Evolutionary conservation across 345 rosid species (phyloP).

Genomic region (Gynandropsis gynandra): DNA sequence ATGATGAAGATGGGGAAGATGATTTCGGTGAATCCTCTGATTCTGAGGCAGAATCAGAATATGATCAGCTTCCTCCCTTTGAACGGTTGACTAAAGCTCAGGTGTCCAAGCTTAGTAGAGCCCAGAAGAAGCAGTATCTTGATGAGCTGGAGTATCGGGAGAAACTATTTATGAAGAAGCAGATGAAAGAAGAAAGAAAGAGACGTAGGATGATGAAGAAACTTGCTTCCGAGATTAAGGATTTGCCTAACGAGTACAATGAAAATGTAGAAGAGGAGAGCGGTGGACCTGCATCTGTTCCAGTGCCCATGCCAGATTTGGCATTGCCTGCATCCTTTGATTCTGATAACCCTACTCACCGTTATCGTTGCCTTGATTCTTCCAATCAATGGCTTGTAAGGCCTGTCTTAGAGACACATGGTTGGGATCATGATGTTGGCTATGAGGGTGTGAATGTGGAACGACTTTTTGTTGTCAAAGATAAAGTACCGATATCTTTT

Average conservation of each 20-base stretch:
- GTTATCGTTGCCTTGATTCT: constrained; percentile 81
- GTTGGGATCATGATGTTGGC: constrained; percentile 99
- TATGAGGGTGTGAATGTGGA: constrained; percentile 91
- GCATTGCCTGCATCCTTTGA: constrained; percentile 90
- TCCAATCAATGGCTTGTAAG: constrained; percentile 89
- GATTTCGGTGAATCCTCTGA: constrained; percentile 72
- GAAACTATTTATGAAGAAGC: constrained; percentile 82
- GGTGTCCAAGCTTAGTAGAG: constrained; percentile 57
- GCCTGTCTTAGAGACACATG: constrained; percentile 94
- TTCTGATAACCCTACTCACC: constrained; percentile 93
- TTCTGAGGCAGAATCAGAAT: constrained; percentile 77
- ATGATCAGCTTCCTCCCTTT: constrained; percentile 84
- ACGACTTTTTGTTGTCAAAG: constrained; percentile 68
- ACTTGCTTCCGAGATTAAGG: constrained; percentile 60
- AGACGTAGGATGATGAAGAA: constrained; percentile 67
- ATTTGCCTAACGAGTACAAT: constrained; percentile 36
- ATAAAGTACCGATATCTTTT: constrained; percentile 65
- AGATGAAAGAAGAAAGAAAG: constrained; percentile 78
- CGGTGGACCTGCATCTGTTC: constrained; percentile 71
- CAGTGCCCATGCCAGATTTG: constrained; percentile 92
- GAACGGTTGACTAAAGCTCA: constrained; percentile 69
- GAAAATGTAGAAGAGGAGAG: constrained; percentile 75
- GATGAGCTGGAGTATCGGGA: constrained; percentile 87
- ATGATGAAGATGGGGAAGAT: constrained; percentile 69
- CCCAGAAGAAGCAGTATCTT: constrained; percentile 82